Percentiles rank a stretch among this genome's conserved stretches.
These are phyloP conservation scores for Astrocystis sublimbata DNA, from an alignment of 495 filamentous ascomycete genomes.

Conservation along the genomic window DNA sequence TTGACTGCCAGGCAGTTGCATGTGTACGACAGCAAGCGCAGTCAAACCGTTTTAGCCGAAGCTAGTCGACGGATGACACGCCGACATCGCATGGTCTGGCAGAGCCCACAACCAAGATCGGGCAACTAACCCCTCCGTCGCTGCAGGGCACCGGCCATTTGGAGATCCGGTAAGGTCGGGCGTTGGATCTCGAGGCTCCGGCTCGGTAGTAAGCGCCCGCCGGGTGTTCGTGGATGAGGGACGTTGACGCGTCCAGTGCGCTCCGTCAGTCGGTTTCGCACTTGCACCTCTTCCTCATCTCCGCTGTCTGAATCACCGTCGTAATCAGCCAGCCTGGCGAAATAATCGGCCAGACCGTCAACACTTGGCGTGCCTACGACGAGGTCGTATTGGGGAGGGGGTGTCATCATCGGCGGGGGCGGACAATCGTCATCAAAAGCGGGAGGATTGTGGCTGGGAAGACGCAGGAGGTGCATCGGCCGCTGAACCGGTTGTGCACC, in stretches of 20 bases:
- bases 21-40: background rate
- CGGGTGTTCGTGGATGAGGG: conserved; percentile 55
- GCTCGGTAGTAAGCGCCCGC: conserved; percentile 48
- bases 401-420: conserved; percentile 74
- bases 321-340: conserved; percentile 57
- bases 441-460: conserved; percentile 86
- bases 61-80: background rate
- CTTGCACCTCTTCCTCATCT: conserved; percentile 37
- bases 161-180: conserved; percentile 38
- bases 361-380: conserved; percentile 79
- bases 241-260: conserved; percentile 54
- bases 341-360: conserved; percentile 90
- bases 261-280: conserved; percentile 40
- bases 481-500: conserved; percentile 32
- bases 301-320: conserved; percentile 37
- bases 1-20: background rate
- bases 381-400: conserved; percentile 83
- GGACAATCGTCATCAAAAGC: conserved; percentile 85
- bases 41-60: background rate
- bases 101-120: conserved; percentile 16
- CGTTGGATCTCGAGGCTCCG: conserved; percentile 51
- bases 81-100: background rate
- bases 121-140: conserved; percentile 27
- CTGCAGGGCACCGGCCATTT: conserved; percentile 24
- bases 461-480: conserved; percentile 80